Percentiles rank a stretch among this genome's conserved stretches.
These are phyloP conservation scores for Hericium alpestre DNA, from an alignment of 768 basidiomycete genomes.

Conservation along the genomic window DNA sequence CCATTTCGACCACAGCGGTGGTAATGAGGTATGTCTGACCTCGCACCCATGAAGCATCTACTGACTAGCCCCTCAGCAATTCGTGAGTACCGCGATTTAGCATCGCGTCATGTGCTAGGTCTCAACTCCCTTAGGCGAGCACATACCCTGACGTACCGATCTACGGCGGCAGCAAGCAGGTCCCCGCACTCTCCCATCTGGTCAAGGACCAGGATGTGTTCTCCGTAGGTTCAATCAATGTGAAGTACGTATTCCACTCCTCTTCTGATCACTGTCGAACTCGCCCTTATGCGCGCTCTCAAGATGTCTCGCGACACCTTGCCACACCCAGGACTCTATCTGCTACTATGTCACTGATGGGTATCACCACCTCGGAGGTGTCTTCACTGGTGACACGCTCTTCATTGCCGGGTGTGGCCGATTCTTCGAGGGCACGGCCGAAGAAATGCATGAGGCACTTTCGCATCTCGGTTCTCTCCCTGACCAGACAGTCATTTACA, in stretches of 20 bases:
- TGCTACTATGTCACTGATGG: conserved; percentile 63
- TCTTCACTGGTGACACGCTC: conserved; percentile 93
- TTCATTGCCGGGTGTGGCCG: conserved; percentile 85
- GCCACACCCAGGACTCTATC: conserved; percentile 95
- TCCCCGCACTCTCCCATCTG: conserved; percentile 55
- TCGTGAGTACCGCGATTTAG: background rate
- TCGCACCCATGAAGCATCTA: conserved; percentile 27
- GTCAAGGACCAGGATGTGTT: conserved; percentile 80
- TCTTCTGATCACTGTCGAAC: background rate
- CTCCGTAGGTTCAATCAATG: conserved; percentile 51
- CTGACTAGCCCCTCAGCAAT: conserved; percentile 25
- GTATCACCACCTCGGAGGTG: conserved; percentile 49
- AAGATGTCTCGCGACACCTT: conserved; percentile 80
- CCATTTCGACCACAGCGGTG: conserved; percentile 83
- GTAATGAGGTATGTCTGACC: conserved; percentile 52
- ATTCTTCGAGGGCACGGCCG: conserved; percentile 82
- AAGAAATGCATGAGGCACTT: conserved; percentile 72
- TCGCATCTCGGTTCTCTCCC: conserved; percentile 67
- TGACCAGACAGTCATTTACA: conserved; percentile 69
- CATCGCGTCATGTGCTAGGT: conserved; percentile 69
- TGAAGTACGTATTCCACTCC: conserved; percentile 35
- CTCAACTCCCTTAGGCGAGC: conserved; percentile 24
- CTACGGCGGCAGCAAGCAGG: conserved; percentile 73
- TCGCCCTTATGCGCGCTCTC: background rate
- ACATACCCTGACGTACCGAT: conserved; percentile 37